phyloP scores from a whole-genome alignment of 495 filamentous ascomycete species.

The Xylaria scruposa region DNA sequence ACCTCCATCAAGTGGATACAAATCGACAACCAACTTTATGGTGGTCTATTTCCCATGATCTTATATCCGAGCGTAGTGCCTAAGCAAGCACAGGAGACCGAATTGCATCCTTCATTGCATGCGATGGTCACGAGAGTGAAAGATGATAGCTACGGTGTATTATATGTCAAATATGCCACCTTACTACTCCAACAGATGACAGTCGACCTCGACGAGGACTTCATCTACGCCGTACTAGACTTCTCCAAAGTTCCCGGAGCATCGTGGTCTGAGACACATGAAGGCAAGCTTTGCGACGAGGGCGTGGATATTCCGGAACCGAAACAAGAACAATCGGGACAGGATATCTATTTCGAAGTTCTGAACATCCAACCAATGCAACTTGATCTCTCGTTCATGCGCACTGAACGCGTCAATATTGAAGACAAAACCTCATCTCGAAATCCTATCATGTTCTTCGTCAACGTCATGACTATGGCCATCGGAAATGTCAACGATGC shows the following conservation, averaged over 20 bases:
- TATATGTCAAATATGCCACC: conserved; percentile 98
- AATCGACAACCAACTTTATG: conserved; percentile 98
- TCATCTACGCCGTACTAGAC: conserved; percentile 93
- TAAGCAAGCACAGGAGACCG: conserved; percentile 96
- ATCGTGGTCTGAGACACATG: conserved; percentile 82
- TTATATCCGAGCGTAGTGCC: conserved; percentile 98
- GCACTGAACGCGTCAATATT: conserved; percentile 93
- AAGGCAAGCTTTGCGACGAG: conserved; percentile 87
- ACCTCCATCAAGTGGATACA: conserved; percentile 97
- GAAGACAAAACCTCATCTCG: conserved; percentile 89
- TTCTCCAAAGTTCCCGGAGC: conserved; percentile 94
- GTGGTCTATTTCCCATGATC: conserved; percentile 96
- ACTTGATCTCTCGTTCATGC: conserved; percentile 94
- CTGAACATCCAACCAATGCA: conserved; percentile 98
- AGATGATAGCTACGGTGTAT: conserved; percentile 95
- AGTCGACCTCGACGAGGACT: conserved; percentile 95
- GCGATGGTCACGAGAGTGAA: conserved; percentile 92
- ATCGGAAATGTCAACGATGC: conserved; percentile 99
- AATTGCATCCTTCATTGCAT: conserved; percentile 93
- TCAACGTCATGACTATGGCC: conserved; percentile 98
- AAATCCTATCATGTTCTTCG: conserved; percentile 96
- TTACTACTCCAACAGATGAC: conserved; percentile 97
- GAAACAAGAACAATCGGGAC: conserved; percentile 76
- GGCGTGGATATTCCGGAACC: conserved; percentile 91
- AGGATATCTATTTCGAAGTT: conserved; percentile 97